Conservation (phyloP, 2,329 filamentous ascomycete genomes). For the Epichloe scottii region DNA sequence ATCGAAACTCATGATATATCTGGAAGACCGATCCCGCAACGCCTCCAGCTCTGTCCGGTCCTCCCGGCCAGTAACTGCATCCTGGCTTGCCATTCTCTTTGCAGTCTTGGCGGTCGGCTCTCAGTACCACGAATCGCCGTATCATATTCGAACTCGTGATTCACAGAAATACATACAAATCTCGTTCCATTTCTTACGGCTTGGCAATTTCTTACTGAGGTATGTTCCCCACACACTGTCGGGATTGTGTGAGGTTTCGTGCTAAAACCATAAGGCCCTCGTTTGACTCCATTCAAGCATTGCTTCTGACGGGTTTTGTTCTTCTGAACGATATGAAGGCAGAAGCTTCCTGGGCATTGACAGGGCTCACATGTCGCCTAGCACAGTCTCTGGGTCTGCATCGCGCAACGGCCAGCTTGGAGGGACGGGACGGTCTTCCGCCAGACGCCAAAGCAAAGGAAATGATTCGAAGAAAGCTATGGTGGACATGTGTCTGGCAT, state of each 20-base stretch:
- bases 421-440: slow-evolving; percentile 30
- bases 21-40: slow-evolving; percentile 49
- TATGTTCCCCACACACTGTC: slow-evolving; percentile 22
- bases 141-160: slow-evolving; percentile 45
- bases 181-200: slow-evolving; percentile 50
- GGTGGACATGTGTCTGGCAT: slow-evolving; percentile 57
- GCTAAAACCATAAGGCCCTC: slow-evolving; percentile 34
- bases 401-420: slow-evolving; percentile 27
- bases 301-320: slow-evolving; percentile 50
- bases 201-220: slow-evolving; percentile 47
- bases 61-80: slow-evolving; percentile 43
- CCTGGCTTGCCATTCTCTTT: slow-evolving; percentile 55
- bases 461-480: slow-evolving; percentile 41
- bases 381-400: slow-evolving; percentile 53
- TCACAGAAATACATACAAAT: slow-evolving; percentile 51
- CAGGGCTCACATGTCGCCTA: slow-evolving; percentile 51
- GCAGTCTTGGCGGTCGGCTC: slow-evolving; percentile 52
- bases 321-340: slow-evolving; percentile 59
- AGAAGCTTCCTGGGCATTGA: slow-evolving; percentile 53
- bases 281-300: slow-evolving; percentile 51
- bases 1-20: slow-evolving; percentile 49
- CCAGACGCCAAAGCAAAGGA: slow-evolving; percentile 38
- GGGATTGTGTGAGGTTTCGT: slow-evolving; percentile 6
- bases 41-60: slow-evolving; percentile 33
- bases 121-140: slow-evolving; percentile 53